Conservation (phyloP, 164 flowering plant genomes). For the Kalanchoe fedtschenkoi region DNA sequence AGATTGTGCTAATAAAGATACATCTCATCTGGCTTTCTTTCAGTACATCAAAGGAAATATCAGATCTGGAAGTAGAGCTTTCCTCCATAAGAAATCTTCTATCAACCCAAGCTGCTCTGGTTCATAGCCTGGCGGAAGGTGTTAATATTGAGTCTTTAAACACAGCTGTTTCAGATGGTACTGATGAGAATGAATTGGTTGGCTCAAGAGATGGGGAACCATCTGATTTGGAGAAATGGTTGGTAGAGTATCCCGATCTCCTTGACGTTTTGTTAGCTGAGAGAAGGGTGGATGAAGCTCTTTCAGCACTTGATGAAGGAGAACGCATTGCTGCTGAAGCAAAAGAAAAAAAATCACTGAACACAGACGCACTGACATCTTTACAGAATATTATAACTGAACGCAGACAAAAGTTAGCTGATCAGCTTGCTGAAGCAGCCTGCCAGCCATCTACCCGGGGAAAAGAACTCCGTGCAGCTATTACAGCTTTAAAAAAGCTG, state of each 20-base stretch:
- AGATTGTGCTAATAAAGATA: background rate
- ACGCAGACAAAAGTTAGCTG: conserved; percentile 63
- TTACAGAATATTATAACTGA: conserved; percentile 50
- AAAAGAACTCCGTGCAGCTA: conserved; percentile 75
- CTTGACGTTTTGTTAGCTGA: conserved; percentile 90
- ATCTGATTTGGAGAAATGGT: conserved; percentile 67
- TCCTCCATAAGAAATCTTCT: conserved; percentile 71
- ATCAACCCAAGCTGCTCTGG: conserved; percentile 72
- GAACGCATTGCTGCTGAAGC: conserved; percentile 52
- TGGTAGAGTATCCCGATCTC: conserved; percentile 56
- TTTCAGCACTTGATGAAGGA: conserved; percentile 76
- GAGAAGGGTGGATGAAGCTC: conserved; percentile 83
- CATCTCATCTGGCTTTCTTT: conserved; percentile 7
- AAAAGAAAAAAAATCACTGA: conserved; percentile 34
- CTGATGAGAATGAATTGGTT: conserved; percentile 18
- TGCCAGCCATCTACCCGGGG: conserved; percentile 85
- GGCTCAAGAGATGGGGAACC: conserved; percentile 35
- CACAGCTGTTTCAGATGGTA: conserved; percentile 25
- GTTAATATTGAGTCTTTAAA: conserved; percentile 48
- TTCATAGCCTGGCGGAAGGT: conserved; percentile 90
- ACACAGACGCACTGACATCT: conserved; percentile 26
- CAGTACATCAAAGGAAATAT: conserved; percentile 96
- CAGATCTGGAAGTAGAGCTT: conserved; percentile 91
- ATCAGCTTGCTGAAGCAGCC: conserved; percentile 85
- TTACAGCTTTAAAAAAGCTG: conserved; percentile 75